Conservation (phyloP, 2,329 filamentous ascomycete species). For the Dothideomycetidae sp. region DNA sequence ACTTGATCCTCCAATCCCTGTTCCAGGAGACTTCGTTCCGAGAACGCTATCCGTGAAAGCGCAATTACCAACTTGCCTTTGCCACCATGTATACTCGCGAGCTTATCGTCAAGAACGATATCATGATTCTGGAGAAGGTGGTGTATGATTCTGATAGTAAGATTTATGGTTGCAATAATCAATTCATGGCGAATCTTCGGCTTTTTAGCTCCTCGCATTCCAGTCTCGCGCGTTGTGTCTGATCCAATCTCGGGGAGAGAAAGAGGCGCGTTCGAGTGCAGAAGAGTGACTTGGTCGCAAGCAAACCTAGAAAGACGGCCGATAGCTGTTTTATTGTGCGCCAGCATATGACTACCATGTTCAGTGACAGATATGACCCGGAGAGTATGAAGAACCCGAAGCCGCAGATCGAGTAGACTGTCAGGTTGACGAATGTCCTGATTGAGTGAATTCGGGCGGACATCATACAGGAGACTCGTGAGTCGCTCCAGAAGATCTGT, state of each 20-base stretch:
- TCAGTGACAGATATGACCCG: constrained; percentile 47
- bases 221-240: constrained; percentile 20
- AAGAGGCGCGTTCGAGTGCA: constrained; percentile 34
- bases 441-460: constrained; percentile 7
- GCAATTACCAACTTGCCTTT: constrained; percentile 71
- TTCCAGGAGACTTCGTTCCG: constrained; percentile 65
- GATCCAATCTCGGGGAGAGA: neutral
- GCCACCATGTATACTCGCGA: constrained; percentile 54
- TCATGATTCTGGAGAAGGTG: constrained; percentile 42
- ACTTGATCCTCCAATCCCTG: constrained; percentile 62
- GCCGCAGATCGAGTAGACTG: constrained; percentile 29
- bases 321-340: constrained; percentile 52
- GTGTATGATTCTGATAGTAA: constrained; percentile 46
- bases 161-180: constrained; percentile 41
- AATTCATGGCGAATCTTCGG: constrained; percentile 24
- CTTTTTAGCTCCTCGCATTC: constrained; percentile 8
- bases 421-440: constrained; percentile 20
- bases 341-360: constrained; percentile 52
- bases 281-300: constrained; percentile 52
- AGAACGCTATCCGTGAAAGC: constrained; percentile 73
- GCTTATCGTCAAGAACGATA: constrained; percentile 55
- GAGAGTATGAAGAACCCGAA: constrained; percentile 32
- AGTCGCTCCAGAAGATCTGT: constrained; percentile 45
- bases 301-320: constrained; percentile 62
- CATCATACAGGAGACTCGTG: constrained; percentile 47